Conservation (phyloP, 805 yeast genomes). For the Jamesozyma spencerorum region DNA sequence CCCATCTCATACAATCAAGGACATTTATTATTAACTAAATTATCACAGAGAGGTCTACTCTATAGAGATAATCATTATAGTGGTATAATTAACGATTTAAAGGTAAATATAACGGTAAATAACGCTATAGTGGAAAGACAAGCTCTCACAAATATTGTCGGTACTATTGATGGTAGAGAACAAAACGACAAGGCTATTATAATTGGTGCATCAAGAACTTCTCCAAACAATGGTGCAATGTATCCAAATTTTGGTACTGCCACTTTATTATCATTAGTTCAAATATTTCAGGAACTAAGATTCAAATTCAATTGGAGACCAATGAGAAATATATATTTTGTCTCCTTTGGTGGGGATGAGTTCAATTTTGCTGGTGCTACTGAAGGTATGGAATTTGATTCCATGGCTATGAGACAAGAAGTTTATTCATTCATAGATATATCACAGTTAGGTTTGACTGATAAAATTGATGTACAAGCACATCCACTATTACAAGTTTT, state of each 20-base stretch:
- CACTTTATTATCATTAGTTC: slow-evolving; percentile 56
- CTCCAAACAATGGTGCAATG: slow-evolving; percentile 58
- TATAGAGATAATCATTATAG: slow-evolving; percentile 12
- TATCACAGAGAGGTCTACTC: slow-evolving; percentile 19
- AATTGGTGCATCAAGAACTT: slow-evolving; percentile 74
- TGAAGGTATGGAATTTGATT: slow-evolving; percentile 54
- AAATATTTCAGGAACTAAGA: slow-evolving; percentile 55
- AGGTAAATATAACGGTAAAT: slow-evolving; percentile 27
- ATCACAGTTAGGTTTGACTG: slow-evolving; percentile 30
- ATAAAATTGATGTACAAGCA: slow-evolving; percentile 42
- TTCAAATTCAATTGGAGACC: slow-evolving; percentile 69
- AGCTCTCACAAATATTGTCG: slow-evolving; percentile 66
- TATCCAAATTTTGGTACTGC: slow-evolving; percentile 67
- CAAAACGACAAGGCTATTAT: slow-evolving; percentile 61
- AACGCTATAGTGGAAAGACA: slow-evolving; percentile 46
- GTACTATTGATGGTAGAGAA: slow-evolving; percentile 71
- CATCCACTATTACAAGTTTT: slow-evolving; percentile 48
- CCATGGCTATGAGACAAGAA: slow-evolving; percentile 43
- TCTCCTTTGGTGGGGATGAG: slow-evolving; percentile 71
- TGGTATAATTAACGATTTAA: slow-evolving; percentile 13
- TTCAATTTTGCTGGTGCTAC: slow-evolving; percentile 76
- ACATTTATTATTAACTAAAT: slow-evolving; percentile 26
- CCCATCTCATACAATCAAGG: slow-evolving; percentile 72
- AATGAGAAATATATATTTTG: slow-evolving; percentile 69
- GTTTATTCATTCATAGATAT: slow-evolving; percentile 67